Conservation (phyloP, 805 yeast genomes). For the Yarrowia sp. region DNA sequence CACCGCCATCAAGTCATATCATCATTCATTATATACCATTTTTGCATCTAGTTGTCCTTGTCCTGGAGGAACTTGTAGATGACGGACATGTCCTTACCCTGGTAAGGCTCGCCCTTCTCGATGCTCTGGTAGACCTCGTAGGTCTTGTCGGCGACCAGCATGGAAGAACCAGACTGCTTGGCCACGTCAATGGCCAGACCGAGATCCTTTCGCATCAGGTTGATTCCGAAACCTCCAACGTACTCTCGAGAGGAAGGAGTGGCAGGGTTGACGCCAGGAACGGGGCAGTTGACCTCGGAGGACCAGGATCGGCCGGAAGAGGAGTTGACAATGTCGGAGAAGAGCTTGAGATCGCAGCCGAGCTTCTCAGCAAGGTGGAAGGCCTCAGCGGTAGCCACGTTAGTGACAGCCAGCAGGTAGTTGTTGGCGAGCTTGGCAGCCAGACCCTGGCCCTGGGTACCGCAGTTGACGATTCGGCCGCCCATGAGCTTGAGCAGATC, state of each 20-base stretch:
- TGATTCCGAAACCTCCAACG: conserved; percentile 56
- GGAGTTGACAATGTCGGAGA: conserved; percentile 59
- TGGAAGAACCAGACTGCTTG: conserved; percentile 41
- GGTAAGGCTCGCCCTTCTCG: conserved; percentile 39
- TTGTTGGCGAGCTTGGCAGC: conserved; percentile 64
- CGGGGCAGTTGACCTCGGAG: conserved; percentile 61
- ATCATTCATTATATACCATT: no score
- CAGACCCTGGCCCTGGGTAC: conserved; percentile 60
- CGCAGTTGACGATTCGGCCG: conserved; percentile 58
- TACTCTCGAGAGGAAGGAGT: conserved; percentile 59
- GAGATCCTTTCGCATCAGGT: conserved; percentile 54
- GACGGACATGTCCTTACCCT: conserved; percentile 46
- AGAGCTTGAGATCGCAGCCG: conserved; percentile 56
- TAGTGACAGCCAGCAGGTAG: conserved; percentile 60
- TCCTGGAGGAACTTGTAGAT: conserved; percentile 46
- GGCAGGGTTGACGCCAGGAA: conserved; percentile 56
- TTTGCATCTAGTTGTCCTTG: conserved; percentile 16
- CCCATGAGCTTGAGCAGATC: conserved; percentile 56
- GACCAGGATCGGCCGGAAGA: conserved; percentile 65
- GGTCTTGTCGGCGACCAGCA: conserved; percentile 45
- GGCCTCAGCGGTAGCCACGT: conserved; percentile 63
- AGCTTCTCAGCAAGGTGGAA: conserved; percentile 60
- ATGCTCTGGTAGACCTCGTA: conserved; percentile 45
- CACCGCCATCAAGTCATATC: no score
- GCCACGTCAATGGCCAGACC: conserved; percentile 49